Evolutionary conservation across 2,329 filamentous ascomycete species (phyloP).

Genomic region (Fusarium brevicatenulatum): DNA sequence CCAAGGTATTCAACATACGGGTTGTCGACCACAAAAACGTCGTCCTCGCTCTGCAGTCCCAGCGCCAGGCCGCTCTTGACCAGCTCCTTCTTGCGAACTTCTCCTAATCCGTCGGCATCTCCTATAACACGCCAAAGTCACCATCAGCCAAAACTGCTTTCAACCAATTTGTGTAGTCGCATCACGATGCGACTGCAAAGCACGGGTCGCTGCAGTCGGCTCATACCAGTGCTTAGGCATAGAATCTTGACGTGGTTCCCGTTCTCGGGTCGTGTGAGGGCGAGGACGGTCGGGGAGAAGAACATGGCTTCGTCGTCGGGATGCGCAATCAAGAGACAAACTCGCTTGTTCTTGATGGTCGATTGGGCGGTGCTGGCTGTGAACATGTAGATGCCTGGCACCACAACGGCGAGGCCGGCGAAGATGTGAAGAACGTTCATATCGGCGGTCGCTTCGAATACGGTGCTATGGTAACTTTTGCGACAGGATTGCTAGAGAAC

Average conservation of each 20-base stretch:
- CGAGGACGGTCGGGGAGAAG: slow-evolving; percentile 88
- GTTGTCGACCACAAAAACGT: slow-evolving; percentile 87
- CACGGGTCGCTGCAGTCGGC: slow-evolving; percentile 12
- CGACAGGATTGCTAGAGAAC: neutral
- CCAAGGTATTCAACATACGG: slow-evolving; percentile 58
- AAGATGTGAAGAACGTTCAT: slow-evolving; percentile 43
- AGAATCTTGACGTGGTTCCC: slow-evolving; percentile 95
- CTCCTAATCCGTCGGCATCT: slow-evolving; percentile 87
- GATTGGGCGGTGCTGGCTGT: slow-evolving; percentile 57
- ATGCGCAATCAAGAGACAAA: slow-evolving; percentile 93
- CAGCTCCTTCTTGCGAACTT: slow-evolving; percentile 84
- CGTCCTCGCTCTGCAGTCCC: slow-evolving; percentile 77
- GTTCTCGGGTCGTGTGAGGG: slow-evolving; percentile 80
- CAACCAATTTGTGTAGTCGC: slow-evolving; percentile 18
- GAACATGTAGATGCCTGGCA: slow-evolving; percentile 65
- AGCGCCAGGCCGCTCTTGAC: slow-evolving; percentile 81
- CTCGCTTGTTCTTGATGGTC: slow-evolving; percentile 79
- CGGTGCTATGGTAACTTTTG: neutral
- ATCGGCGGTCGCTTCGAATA: neutral
- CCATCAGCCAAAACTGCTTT: slow-evolving; percentile 34
- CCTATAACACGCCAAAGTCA: slow-evolving; percentile 57
- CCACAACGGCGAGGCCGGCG: slow-evolving; percentile 47
- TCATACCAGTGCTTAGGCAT: slow-evolving; percentile 83
- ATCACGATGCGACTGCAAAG: slow-evolving; percentile 18
- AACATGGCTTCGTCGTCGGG: slow-evolving; percentile 99